Conservation (phyloP, 441 rosid genomes). For the Syzygium malaccense region DNA sequence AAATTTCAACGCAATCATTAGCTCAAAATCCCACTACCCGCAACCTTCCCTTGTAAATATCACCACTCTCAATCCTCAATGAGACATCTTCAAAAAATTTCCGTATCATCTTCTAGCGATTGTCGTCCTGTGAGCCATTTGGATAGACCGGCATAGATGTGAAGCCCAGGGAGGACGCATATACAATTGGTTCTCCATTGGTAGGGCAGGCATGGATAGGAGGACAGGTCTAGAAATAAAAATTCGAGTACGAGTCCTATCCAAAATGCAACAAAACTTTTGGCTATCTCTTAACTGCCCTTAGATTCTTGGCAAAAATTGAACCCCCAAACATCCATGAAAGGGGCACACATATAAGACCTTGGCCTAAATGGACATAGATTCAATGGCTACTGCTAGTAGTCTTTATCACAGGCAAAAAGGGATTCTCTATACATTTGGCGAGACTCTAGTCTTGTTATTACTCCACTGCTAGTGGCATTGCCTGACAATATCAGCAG, state of each 20-base stretch:
- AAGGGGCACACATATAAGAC: background rate
- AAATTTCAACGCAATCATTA: background rate
- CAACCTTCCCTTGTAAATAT: background rate
- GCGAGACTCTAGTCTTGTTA: background rate
- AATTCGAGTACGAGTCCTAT: background rate
- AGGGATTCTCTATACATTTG: background rate
- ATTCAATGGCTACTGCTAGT: background rate
- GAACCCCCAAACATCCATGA: background rate
- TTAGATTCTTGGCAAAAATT: background rate
- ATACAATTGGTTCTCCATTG: background rate
- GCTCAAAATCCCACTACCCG: background rate
- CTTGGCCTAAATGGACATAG: accelerated
- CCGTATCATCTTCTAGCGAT: background rate
- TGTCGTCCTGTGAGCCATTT: slow-evolving; percentile 1
- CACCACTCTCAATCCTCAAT: slow-evolving; percentile 36
- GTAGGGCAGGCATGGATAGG: background rate
- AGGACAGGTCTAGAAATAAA: background rate
- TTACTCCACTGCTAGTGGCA: background rate
- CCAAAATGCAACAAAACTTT: background rate
- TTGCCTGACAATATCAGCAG: background rate
- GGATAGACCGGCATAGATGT: background rate
- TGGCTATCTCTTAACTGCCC: background rate
- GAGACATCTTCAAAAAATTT: slow-evolving; percentile 63
- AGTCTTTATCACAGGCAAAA: background rate
- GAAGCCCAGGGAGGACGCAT: no score